These are phyloP conservation scores for Cicer chorassanicum DNA, from an alignment of 306 rosid species.

Conservation along the genomic window DNA sequence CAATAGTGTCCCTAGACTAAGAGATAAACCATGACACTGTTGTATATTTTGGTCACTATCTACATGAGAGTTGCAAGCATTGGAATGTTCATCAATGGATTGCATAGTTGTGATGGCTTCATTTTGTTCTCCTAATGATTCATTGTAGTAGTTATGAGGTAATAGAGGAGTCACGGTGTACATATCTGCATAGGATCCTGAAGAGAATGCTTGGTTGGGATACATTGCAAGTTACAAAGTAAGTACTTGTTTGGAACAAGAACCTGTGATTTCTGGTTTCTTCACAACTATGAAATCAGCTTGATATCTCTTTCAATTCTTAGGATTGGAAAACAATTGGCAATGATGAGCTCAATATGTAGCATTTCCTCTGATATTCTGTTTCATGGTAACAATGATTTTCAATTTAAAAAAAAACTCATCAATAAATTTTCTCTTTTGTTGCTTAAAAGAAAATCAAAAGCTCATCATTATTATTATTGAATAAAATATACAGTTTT, in stretches of 20 bases:
- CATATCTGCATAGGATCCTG: conserved; percentile 63
- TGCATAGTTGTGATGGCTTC: conserved; percentile 62
- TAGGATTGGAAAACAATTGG: conserved; percentile 45
- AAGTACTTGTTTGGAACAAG: conserved; percentile 47
- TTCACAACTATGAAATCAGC: conserved; percentile 44
- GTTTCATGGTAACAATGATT: not conserved
- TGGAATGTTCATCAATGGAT: conserved; percentile 37
- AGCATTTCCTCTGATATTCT: conserved; percentile 36
- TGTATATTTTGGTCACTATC: conserved; percentile 55
- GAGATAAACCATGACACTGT: conserved; percentile 77
- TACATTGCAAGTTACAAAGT: conserved; percentile 51
- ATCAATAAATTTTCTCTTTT: too few relatives aligned
- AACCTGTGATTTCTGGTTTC: conserved; percentile 52
- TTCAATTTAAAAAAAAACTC: not conserved
- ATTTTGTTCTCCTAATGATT: conserved; percentile 56
- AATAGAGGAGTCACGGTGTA: conserved; percentile 53
- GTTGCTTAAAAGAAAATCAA: not conserved
- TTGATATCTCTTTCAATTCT: conserved; percentile 8
- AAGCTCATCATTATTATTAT: not conserved
- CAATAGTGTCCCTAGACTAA: conserved; percentile 71
- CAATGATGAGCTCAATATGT: conserved; percentile 34
- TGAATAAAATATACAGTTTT: not conserved
- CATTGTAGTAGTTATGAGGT: conserved; percentile 57
- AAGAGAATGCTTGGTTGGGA: conserved; percentile 61
- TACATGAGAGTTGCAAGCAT: conserved; percentile 43